Evolutionary conservation across 176 grass and related monocot species (phyloP).

Genomic region (Aechmea fasciata): DNA sequence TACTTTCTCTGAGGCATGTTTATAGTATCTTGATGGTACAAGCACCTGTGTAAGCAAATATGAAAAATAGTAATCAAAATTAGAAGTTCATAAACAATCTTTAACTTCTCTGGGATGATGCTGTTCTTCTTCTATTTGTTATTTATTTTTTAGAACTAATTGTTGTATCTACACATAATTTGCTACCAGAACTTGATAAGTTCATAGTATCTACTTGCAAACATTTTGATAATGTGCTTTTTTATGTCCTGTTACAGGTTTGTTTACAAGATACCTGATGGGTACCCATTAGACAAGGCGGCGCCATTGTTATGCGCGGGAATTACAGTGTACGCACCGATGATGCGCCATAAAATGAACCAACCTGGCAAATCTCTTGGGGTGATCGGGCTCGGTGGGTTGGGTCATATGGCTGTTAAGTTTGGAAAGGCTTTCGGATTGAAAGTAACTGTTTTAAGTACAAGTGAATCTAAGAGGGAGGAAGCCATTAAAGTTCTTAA

Average conservation of each 20-base stretch:
- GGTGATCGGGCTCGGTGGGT: conserved; percentile 59
- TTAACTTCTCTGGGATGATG: too few relatives aligned
- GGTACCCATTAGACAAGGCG: conserved; percentile 49
- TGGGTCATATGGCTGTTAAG: conserved; percentile 75
- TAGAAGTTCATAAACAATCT: too few relatives aligned
- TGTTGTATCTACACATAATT: too few relatives aligned
- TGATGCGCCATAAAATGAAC: conserved; percentile 76
- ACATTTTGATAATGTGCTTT: background rate
- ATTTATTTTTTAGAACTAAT: too few relatives aligned
- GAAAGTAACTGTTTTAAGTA: conserved; percentile 64
- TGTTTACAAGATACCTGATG: conserved; percentile 68
- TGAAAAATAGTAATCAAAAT: too few relatives aligned
- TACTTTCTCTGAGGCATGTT: background rate
- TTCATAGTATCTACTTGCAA: too few relatives aligned
- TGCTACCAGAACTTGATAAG: too few relatives aligned
- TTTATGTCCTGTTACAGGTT: conserved; percentile 30
- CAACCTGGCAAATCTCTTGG: conserved; percentile 69
- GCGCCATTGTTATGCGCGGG: conserved; percentile 72
- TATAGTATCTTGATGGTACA: too few relatives aligned
- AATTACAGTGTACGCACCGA: conserved; percentile 69
- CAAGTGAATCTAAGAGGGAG: conserved; percentile 62
- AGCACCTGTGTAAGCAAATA: too few relatives aligned
- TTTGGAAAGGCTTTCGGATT: conserved; percentile 74
- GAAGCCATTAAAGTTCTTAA: conserved; percentile 55
- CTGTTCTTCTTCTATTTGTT: too few relatives aligned